Percentiles rank a stretch among this genome's conserved stretches.
Evolutionary conservation across 306 rosid genomes (phyloP).

Genomic region (Prosopis cineraria): DNA sequence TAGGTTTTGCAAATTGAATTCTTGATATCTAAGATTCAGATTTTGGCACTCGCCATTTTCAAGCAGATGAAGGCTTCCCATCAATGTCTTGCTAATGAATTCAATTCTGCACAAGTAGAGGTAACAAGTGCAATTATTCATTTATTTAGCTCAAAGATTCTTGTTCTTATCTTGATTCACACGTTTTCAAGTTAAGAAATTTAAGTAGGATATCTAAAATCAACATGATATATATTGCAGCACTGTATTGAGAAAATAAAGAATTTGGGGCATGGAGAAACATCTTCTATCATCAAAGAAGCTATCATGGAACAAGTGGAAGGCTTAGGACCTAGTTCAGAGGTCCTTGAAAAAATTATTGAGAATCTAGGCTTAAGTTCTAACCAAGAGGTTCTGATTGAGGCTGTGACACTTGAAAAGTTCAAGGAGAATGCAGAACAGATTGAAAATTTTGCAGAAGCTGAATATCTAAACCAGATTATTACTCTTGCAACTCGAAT

Average conservation of each 20-base stretch:
- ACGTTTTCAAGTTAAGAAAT: neutral
- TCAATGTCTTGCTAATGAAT: conserved; percentile 49
- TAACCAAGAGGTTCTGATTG: conserved; percentile 73
- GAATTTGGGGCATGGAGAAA: conserved; percentile 43
- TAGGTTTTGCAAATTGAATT: conserved; percentile 71
- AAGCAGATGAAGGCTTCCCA: conserved; percentile 51
- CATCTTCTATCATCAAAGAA: conserved; percentile 49
- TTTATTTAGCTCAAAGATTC: neutral
- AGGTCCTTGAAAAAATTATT: conserved; percentile 52
- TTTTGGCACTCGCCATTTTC: conserved; percentile 46
- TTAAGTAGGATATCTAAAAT: neutral
- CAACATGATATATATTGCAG: neutral
- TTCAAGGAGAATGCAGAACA: conserved; percentile 76
- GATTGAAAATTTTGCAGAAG: conserved; percentile 60
- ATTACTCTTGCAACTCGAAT: conserved; percentile 51
- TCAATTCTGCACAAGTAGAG: neutral
- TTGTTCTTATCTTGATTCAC: neutral
- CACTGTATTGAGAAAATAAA: neutral
- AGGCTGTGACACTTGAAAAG: conserved; percentile 72
- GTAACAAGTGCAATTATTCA: neutral
- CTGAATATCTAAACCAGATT: conserved; percentile 61
- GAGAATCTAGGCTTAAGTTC: conserved; percentile 56
- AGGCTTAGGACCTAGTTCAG: conserved; percentile 55
- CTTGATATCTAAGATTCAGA: conserved; percentile 52
- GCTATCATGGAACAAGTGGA: conserved; percentile 57